Evolutionary conservation across 805 yeast species (phyloP).

Genomic region (Saccharomycopsis schoenii): DNA sequence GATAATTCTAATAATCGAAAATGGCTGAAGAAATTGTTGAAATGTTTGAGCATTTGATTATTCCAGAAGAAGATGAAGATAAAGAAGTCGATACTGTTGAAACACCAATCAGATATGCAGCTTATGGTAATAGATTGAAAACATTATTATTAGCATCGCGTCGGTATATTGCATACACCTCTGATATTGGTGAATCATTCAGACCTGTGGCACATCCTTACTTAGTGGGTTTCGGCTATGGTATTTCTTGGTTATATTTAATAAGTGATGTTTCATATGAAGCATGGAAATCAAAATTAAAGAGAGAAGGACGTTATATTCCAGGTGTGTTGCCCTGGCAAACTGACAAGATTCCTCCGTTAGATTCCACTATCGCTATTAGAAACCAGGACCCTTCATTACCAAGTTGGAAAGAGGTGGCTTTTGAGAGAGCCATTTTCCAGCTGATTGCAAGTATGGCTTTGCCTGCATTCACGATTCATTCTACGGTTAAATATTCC

Average conservation of each 20-base stretch:
- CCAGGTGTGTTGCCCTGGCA: slow-evolving; percentile 68
- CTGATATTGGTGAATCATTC: slow-evolving; percentile 81
- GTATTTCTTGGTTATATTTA: slow-evolving; percentile 66
- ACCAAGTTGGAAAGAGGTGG: slow-evolving; percentile 58
- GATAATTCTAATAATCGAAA: too few species aligned
- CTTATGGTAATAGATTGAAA: slow-evolving; percentile 66
- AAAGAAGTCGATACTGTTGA: slow-evolving; percentile 32
- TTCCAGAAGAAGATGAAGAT: background rate
- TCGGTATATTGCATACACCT: slow-evolving; percentile 77
- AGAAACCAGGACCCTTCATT: slow-evolving; percentile 31
- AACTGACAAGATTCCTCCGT: slow-evolving; percentile 28
- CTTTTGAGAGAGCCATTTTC: slow-evolving; percentile 64
- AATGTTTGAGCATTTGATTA: background rate
- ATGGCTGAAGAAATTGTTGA: slow-evolving; percentile 1
- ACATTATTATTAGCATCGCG: slow-evolving; percentile 66
- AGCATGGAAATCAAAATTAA: slow-evolving; percentile 61
- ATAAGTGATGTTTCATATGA: slow-evolving; percentile 67
- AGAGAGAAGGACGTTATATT: slow-evolving; percentile 51
- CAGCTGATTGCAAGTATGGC: slow-evolving; percentile 82
- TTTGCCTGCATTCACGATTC: slow-evolving; percentile 78
- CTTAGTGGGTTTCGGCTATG: slow-evolving; percentile 58
- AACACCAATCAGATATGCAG: slow-evolving; percentile 59
- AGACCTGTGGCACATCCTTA: slow-evolving; percentile 70
- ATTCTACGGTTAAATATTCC: slow-evolving; percentile 62
- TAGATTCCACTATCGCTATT: slow-evolving; percentile 28